Conservation (phyloP, 345 rosid species). For the Cardamine resedifolia region DNA sequence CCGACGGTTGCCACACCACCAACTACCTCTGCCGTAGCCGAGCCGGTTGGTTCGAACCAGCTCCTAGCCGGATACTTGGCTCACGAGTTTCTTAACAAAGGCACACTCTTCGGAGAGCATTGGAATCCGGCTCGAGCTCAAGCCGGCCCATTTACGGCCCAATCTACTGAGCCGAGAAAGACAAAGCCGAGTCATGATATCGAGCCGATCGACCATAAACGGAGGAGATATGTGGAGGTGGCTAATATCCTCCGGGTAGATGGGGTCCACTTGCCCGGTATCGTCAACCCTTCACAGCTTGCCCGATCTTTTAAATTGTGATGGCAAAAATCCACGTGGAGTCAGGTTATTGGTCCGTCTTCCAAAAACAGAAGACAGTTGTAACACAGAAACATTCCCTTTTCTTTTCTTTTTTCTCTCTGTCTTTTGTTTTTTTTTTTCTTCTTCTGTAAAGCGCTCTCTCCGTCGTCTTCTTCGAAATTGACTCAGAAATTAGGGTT, state of each 20-base stretch:
- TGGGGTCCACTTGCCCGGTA: constrained; percentile 73
- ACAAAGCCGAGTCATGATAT: constrained; percentile 37
- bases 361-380: neutral
- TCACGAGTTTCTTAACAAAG: constrained; percentile 73
- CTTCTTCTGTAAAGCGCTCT: constrained; percentile 12
- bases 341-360: constrained; percentile 30
- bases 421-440: neutral
- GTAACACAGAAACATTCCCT: constrained; percentile 1
- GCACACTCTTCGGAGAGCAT: constrained; percentile 72
- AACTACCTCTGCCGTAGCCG: constrained; percentile 21
- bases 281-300: constrained; percentile 83
- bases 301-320: constrained; percentile 59
- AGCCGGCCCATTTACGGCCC: constrained; percentile 18
- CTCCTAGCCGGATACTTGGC: constrained; percentile 83
- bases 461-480: constrained; percentile 22
- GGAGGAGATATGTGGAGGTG: constrained; percentile 67
- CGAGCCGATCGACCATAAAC: constrained; percentile 40
- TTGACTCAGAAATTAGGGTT: constrained; percentile 31
- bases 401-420: neutral
- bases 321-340: constrained; percentile 43
- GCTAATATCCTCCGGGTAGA: constrained; percentile 59
- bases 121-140: constrained; percentile 47
- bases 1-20: neutral
- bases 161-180: constrained; percentile 22
- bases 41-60: constrained; percentile 44